Evolutionary conservation across 2,329 filamentous ascomycete genomes (phyloP).

Genomic region (Penicillium sp.): DNA sequence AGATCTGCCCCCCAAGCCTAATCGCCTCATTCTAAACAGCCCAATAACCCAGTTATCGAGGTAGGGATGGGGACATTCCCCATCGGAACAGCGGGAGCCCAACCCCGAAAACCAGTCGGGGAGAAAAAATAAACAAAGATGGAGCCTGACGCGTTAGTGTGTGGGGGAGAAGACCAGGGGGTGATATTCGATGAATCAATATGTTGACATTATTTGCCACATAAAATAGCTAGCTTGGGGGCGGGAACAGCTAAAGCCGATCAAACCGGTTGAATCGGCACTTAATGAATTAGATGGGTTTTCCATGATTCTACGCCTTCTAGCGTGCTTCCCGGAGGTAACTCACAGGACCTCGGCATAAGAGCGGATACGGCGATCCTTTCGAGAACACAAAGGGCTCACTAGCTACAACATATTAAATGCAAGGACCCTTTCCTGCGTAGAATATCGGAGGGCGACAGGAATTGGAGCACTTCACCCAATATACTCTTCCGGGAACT

Average conservation of each 20-base stretch:
- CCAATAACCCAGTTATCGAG: slow-evolving; percentile 9
- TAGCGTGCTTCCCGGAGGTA: slow-evolving; percentile 5
- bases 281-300: not conserved
- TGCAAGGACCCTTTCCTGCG: not conserved
- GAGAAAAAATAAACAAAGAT: slow-evolving; percentile 1
- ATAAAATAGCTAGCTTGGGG: not conserved
- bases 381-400: slow-evolving; percentile 3
- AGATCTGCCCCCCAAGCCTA: slow-evolving; percentile 16
- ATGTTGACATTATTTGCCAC: not conserved
- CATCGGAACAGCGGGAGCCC: slow-evolving; percentile 6
- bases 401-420: not conserved
- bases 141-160: slow-evolving; percentile 12
- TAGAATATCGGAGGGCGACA: slow-evolving; percentile 1
- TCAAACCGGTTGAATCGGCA: not conserved
- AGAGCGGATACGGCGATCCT: slow-evolving; percentile 11
- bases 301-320: slow-evolving; percentile 7
- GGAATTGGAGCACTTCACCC: not conserved
- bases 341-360: slow-evolving; percentile 9
- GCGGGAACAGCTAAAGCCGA: not conserved
- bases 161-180: slow-evolving; percentile 8
- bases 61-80: slow-evolving; percentile 11
- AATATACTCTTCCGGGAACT: not conserved
- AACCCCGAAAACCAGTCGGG: slow-evolving; percentile 5
- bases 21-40: slow-evolving; percentile 18
- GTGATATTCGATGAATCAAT: slow-evolving; percentile 2